Evolutionary conservation across 2,329 filamentous ascomycete species (phyloP).

Genomic region (Colletotrichum chrysophilum): DNA sequence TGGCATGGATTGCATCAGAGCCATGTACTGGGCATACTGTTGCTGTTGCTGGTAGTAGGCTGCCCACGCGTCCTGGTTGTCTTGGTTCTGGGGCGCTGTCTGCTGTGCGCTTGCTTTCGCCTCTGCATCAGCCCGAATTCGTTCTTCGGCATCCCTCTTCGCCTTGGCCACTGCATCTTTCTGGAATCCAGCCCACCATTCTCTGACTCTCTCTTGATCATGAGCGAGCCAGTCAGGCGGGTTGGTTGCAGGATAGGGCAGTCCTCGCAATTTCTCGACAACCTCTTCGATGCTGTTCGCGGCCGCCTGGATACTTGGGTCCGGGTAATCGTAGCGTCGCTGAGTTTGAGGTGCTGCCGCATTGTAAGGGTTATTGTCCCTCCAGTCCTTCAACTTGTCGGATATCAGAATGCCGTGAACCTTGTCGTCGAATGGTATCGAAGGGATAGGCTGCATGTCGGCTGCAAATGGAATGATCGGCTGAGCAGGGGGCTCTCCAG

Average conservation of each 20-base stretch:
- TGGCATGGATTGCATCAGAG: constrained; percentile 44
- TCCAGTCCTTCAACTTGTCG: constrained; percentile 47
- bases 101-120: constrained; percentile 30
- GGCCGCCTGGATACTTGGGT: constrained; percentile 47
- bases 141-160: constrained; percentile 43
- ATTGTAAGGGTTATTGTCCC: constrained; percentile 43
- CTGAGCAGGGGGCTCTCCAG: background rate
- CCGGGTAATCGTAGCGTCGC: constrained; percentile 43
- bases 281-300: constrained; percentile 48
- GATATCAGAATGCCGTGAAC: constrained; percentile 49
- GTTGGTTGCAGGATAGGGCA: constrained; percentile 54
- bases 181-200: constrained; percentile 59
- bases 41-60: constrained; percentile 32
- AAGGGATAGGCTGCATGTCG: constrained; percentile 35
- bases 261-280: constrained; percentile 45
- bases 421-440: constrained; percentile 42
- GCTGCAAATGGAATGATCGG: constrained; percentile 33
- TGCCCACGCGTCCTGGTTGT: constrained; percentile 30
- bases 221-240: constrained; percentile 58
- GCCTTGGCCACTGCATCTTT: constrained; percentile 42
- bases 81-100: constrained; percentile 21
- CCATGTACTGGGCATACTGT: constrained; percentile 46
- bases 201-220: constrained; percentile 49
- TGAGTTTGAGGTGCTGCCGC: constrained; percentile 28
- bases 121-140: constrained; percentile 37